phyloP scores from a whole-genome alignment of 1,284 basidiomycete genomes.

The Puccinia coronata region DNA sequence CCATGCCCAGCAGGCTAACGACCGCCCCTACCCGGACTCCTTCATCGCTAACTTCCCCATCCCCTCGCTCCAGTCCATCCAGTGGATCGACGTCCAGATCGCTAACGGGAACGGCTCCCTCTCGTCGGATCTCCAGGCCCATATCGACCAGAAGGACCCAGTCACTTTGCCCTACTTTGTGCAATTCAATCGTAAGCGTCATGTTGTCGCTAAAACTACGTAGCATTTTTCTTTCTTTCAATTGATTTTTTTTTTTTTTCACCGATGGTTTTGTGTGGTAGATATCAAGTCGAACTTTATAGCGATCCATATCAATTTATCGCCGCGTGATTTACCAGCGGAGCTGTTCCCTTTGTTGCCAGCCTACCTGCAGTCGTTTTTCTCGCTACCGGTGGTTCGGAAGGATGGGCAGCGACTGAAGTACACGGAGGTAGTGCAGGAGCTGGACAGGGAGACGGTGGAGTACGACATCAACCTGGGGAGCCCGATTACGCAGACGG shows the following conservation, averaged over 20 bases:
- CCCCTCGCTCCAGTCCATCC: constrained; percentile 82
- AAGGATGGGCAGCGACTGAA: constrained; percentile 71
- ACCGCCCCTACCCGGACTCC: constrained; percentile 74
- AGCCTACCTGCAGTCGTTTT: constrained; percentile 84
- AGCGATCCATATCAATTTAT: constrained; percentile 70
- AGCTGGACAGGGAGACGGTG: constrained; percentile 87
- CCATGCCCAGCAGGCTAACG: constrained; percentile 82
- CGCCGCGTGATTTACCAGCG: constrained; percentile 59
- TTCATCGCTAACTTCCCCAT: constrained; percentile 81
- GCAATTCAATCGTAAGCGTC: constrained; percentile 68
- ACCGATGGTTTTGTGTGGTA: too few species aligned
- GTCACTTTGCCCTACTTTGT: constrained; percentile 78
- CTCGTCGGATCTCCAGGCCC: constrained; percentile 63
- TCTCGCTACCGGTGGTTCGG: constrained; percentile 79
- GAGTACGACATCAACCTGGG: constrained; percentile 78
- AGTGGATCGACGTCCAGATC: constrained; percentile 91
- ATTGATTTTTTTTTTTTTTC: constrained; percentile 64
- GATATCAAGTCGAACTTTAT: constrained; percentile 78
- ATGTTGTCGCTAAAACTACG: background rate
- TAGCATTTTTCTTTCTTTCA: too few species aligned
- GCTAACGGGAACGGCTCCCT: constrained; percentile 54
- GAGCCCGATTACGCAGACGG: constrained; percentile 71
- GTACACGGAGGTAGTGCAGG: constrained; percentile 88
- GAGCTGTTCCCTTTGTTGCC: constrained; percentile 65
- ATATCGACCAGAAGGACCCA: constrained; percentile 71